Evolutionary conservation across 2,329 filamentous ascomycete genomes (phyloP), one percentile per base, ranked within the genome.

Genomic region (Penicillium sp.): DNA sequence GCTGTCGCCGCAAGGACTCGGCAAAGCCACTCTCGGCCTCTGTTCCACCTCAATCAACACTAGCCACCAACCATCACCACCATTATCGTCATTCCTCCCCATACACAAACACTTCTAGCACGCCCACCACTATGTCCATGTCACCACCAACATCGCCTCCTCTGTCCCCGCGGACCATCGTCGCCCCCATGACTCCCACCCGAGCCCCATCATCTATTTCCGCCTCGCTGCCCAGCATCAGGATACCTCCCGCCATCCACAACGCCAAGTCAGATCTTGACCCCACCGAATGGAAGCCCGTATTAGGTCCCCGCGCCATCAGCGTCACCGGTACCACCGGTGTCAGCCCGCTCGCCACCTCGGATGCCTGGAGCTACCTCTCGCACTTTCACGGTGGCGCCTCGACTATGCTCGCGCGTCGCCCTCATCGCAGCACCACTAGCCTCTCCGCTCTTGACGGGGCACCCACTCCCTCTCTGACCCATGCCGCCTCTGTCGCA

Each of bases 251-350:
- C 49, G 60, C 68, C 49, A 41, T 62, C 39, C 66, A 72, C 51
- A 61, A 68, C 41, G 57, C 56, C 64, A 68, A 65, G 45, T 61
- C 70, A 55, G 73, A 75, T 73, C 68, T 72, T 51, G 73, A 75
- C 61, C 73, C 73, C 45, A 72, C 71, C 43, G 72, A 75, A 65
- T 75, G 73, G 73, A 75, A 75, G 64, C 73, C 73, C 24, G 67
- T 72, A 61, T 66, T 71, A 72, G 50, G 46, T 4, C 18, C 38
- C 51, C 46, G 40, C 41, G 46, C 41, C 43, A 43, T 51, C 28
- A 54, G 46, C 33, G 34, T 40, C 13, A 11, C 29, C 29, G 11
- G 29, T 11, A 35, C 4, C n/a, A 9, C 53, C 28, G 53, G 45
- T 36, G 43, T 42, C 37, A 48, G 46, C 41, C 52, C 54, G 13